Conservation (phyloP, 768 basidiomycete species). For the Mycena rosella region DNA sequence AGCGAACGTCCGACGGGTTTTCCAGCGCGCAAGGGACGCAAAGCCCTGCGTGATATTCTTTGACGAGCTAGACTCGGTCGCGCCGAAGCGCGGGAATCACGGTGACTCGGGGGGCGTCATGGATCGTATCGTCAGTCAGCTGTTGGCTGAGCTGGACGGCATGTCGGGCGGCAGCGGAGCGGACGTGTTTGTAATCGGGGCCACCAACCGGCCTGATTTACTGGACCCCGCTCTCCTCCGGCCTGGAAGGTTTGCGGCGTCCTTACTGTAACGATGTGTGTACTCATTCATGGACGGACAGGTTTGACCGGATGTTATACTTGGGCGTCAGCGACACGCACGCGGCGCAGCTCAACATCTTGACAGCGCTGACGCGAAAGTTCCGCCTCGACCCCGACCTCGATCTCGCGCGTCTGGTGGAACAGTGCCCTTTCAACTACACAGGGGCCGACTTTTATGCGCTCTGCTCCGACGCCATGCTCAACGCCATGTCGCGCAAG, state of each 20-base stretch:
- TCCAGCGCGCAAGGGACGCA: constrained; percentile 92
- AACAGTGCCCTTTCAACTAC: constrained; percentile 89
- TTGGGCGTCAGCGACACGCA: constrained; percentile 92
- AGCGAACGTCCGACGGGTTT: constrained; percentile 94
- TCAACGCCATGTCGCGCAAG: constrained; percentile 93
- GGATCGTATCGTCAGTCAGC: constrained; percentile 97
- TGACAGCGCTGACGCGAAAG: constrained; percentile 92
- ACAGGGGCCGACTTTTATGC: constrained; percentile 99
- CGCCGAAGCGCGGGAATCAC: constrained; percentile 94
- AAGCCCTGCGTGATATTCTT: constrained; percentile 97
- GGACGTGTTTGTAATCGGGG: constrained; percentile 94
- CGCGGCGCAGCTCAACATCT: constrained; percentile 85
- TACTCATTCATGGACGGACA: constrained; percentile 45
- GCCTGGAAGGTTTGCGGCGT: constrained; percentile 77
- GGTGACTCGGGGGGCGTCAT: constrained; percentile 98
- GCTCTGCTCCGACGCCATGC: constrained; percentile 94
- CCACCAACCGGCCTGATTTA: constrained; percentile 94
- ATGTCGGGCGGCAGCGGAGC: constrained; percentile 74
- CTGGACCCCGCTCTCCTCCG: constrained; percentile 90
- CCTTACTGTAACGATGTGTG: neutral
- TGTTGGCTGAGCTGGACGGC: constrained; percentile 94
- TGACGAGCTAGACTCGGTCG: constrained; percentile 95
- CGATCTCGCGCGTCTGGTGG: constrained; percentile 72
- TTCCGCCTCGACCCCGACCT: constrained; percentile 84
- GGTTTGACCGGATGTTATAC: constrained; percentile 98